These are phyloP conservation scores for Houttuynia cordata DNA, from an alignment of 164 flowering plant genomes.

Conservation along the genomic window DNA sequence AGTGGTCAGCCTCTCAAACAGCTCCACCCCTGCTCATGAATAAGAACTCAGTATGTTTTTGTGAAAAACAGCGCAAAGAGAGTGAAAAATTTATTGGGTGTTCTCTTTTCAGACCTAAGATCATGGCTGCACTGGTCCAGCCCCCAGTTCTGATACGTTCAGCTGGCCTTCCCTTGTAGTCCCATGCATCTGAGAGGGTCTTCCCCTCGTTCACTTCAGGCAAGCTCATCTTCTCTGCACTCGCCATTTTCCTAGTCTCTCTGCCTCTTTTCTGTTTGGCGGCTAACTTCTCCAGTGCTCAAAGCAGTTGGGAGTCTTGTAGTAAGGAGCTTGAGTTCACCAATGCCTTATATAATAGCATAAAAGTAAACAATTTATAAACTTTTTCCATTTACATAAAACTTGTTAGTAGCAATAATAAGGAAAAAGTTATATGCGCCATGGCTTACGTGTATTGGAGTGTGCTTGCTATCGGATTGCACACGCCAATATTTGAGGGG, in stretches of 20 bases:
- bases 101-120: conserved; percentile 37
- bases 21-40: conserved; percentile 48
- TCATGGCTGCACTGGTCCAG: conserved; percentile 85
- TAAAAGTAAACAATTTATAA: no score
- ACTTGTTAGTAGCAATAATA: neutral
- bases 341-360: neutral
- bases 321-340: neutral
- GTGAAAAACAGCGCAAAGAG: neutral
- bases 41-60: neutral
- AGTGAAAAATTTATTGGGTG: neutral
- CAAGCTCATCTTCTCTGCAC: conserved; percentile 14
- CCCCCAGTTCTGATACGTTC: conserved; percentile 60
- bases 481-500: no score
- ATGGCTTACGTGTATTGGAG: no score
- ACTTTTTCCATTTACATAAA: no score
- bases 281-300: neutral
- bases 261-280: neutral
- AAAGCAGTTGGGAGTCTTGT: neutral
- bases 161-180: conserved; percentile 70
- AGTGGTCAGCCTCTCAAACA: conserved; percentile 67
- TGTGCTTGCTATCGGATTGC: no score
- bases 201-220: conserved; percentile 29
- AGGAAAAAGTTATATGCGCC: no score
- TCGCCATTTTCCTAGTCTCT: neutral
- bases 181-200: conserved; percentile 69